A percentile compares a stretch with the other conserved stretches of the same genome.
Conservation (phyloP, 108 stramenopile species). For the Nitzschia sp. region DNA sequence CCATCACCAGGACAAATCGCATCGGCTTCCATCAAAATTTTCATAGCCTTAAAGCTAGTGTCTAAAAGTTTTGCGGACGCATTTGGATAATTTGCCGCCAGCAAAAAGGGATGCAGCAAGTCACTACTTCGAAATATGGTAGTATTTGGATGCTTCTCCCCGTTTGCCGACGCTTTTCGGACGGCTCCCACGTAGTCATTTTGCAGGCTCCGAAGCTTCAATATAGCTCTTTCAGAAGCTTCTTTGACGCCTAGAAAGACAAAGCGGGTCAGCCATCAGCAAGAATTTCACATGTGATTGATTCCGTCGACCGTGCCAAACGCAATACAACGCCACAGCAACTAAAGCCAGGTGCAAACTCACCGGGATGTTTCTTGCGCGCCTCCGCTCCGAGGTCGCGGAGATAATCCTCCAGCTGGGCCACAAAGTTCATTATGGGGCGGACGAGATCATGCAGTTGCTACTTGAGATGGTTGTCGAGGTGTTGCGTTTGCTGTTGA, state of each 20-base stretch:
- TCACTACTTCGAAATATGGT: conserved; percentile 76
- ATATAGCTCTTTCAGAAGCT: conserved; percentile 82
- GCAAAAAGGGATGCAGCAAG: conserved; percentile 79
- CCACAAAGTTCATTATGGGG: conserved; percentile 82
- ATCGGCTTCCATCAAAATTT: conserved; percentile 70
- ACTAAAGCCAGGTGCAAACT: conserved; percentile 1
- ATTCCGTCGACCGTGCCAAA: background rate
- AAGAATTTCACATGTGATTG: background rate
- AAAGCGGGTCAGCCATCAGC: background rate
- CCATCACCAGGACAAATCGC: conserved; percentile 80
- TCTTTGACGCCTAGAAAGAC: conserved; percentile 68
- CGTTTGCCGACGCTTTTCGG: conserved; percentile 52
- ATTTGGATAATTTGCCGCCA: conserved; percentile 83
- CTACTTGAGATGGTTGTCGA: no score
- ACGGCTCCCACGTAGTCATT: conserved; percentile 79
- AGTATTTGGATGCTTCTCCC: conserved; percentile 71
- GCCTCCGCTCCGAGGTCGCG: conserved; percentile 87
- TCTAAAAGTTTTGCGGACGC: conserved; percentile 57
- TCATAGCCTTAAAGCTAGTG: conserved; percentile 70
- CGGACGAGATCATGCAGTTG: no score
- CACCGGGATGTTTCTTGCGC: conserved; percentile 84
- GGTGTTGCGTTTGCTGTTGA: no score
- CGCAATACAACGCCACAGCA: background rate
- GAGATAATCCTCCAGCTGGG: conserved; percentile 86
- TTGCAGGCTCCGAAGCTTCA: conserved; percentile 74